Evolutionary conservation across 2,329 filamentous ascomycete genomes (phyloP), one percentile per base, ranked within the genome.

Genomic region (Penicillium sp.): DNA sequence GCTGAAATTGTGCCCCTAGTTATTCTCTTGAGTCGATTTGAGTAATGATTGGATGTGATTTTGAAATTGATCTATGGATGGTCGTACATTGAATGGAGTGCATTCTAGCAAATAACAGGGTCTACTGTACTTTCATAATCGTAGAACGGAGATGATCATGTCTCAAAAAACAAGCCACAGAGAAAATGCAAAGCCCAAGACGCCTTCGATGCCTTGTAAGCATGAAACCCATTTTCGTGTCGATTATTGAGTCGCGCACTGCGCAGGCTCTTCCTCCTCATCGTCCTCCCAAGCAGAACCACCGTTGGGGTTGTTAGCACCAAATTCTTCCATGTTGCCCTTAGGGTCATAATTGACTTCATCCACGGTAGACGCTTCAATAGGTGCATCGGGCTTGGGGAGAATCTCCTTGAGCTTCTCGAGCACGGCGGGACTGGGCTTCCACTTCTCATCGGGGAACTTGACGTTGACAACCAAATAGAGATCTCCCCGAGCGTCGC

Each of bases 391-490:
- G 9, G 82, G 77, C 52, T 74, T 74, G 0, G 94, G 94, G 12
- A 99, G 79, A 26, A 95, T 79, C 64, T 89, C 88, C 65, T 82
- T 78, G 52, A 99, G 78, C 42, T 83, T 82, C 50, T 87, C 83
- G 53, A 93, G 83, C 0, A 85, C 80, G 12, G 83, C 81, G n/a
- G 90, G 84, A 51, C 88, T 82, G 59, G 83, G 79, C 34, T 92
- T 78, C 90, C 91, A 97, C 24, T 85, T 88, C 64, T 93, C 85
- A 63, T 92, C 85, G 2, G 94, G 94, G 77, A 97, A 97, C 49
- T 90, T 83, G 57, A 99, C 82, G 64, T 94, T 86, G 59, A 96
- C 86, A 34, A 88, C 77, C 39, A 99, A 79, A 73, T 93, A 99
- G 16, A 99, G 77, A 66, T 97, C 91, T 41, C 94, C 94, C 69